These are phyloP conservation scores for Xylaria nigripes DNA, from an alignment of 495 filamentous ascomycete genomes.

Conservation along the genomic window DNA sequence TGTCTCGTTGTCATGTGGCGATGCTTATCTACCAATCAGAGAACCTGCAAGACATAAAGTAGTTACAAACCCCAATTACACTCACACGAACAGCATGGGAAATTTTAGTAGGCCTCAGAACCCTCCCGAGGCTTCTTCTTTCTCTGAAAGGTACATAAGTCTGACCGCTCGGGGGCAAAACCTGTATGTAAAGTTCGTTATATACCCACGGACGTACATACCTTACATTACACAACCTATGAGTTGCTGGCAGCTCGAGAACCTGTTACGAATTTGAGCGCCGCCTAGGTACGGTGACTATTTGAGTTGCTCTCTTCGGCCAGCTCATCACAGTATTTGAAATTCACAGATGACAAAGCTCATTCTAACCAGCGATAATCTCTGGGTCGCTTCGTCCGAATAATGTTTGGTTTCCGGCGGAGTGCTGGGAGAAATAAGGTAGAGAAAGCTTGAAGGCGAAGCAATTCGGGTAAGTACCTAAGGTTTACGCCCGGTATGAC, in stretches of 20 bases:
- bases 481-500: too few relatives aligned
- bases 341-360: too few relatives aligned
- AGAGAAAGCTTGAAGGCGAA: too few relatives aligned
- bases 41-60: neutral
- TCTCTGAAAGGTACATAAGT: neutral
- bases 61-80: neutral
- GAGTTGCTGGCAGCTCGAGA: constrained; percentile 1
- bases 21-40: constrained; percentile 5
- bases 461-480: too few relatives aligned
- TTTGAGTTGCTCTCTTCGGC: too few relatives aligned
- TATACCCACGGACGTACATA: too few relatives aligned
- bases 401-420: too few relatives aligned
- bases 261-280: neutral
- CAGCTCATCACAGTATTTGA: neutral
- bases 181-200: neutral
- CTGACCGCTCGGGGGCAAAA: constrained; percentile 2
- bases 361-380: too few relatives aligned
- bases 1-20: constrained; percentile 2
- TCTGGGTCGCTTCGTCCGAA: too few relatives aligned
- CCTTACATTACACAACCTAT: neutral
- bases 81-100: constrained; percentile 7
- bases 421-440: too few relatives aligned
- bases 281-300: neutral
- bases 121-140: constrained; percentile 2
- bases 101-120: constrained; percentile 2